A percentile compares a stretch with the other conserved stretches of the same genome.
phyloP scores from a whole-genome alignment of 306 rosid genomes.

The Cucumis cinereus region DNA sequence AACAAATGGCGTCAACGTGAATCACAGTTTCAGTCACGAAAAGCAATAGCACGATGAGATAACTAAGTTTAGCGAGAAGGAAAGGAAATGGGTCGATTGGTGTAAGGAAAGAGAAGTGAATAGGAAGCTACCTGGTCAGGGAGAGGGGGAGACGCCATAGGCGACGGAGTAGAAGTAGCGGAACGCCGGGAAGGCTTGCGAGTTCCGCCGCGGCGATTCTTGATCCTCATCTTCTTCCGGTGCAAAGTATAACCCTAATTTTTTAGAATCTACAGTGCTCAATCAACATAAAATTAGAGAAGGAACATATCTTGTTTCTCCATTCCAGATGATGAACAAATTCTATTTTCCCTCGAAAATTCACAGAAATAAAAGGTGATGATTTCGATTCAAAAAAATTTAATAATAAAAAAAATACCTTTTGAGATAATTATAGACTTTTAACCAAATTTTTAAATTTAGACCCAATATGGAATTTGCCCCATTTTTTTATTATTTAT shows the following conservation, averaged over 20 bases:
- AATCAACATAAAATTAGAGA: not conserved
- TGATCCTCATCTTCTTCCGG: not conserved
- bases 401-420: too few species aligned
- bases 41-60: not conserved
- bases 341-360: not conserved
- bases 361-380: too few species aligned
- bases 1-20: not conserved
- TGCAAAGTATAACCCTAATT: not conserved
- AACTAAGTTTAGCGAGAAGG: not conserved
- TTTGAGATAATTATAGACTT: too few species aligned
- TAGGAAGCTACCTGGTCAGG: not conserved
- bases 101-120: not conserved
- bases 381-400: not conserved
- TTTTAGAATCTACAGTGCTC: not conserved
- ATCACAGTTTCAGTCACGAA: not conserved
- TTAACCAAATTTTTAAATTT: too few species aligned
- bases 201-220: constrained; percentile 5
- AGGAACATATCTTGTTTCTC: not conserved
- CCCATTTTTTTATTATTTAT: too few species aligned
- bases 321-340: not conserved
- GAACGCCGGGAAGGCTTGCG: not conserved
- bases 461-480: too few species aligned
- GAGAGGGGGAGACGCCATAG: not conserved
- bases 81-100: not conserved
- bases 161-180: not conserved